Evolutionary conservation across 106 monocot species (phyloP).

Genomic region (Dendrobium officinale): DNA sequence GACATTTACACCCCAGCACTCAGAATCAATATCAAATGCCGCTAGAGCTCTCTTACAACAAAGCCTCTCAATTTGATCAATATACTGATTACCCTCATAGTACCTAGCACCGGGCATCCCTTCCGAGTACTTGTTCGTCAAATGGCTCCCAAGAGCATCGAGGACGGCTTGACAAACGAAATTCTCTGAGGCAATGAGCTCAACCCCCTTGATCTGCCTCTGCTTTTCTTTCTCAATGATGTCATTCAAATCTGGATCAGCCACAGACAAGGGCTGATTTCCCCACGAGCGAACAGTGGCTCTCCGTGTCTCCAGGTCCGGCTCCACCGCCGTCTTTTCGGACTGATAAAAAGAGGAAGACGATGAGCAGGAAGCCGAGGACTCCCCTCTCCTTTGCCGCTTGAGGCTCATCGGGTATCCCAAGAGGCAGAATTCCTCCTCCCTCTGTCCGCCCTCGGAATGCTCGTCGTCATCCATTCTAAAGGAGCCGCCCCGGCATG

Average conservation of each 20-base stretch:
- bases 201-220: conserved; percentile 54
- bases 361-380: conserved; percentile 30
- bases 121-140: conserved; percentile 75
- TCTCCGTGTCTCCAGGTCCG: conserved; percentile 44
- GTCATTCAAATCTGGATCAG: conserved; percentile 45
- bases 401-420: conserved; percentile 47
- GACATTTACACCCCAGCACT: conserved; percentile 68
- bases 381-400: conserved; percentile 23
- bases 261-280: conserved; percentile 44
- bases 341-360: conserved; percentile 12
- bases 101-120: conserved; percentile 56
- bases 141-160: conserved; percentile 58
- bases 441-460: conserved; percentile 15
- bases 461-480: conserved; percentile 4
- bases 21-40: conserved; percentile 46
- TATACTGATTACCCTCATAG: conserved; percentile 59
- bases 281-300: conserved; percentile 51
- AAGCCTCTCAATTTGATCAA: conserved; percentile 59
- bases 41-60: conserved; percentile 45
- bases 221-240: conserved; percentile 66
- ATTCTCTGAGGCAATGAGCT: conserved; percentile 66
- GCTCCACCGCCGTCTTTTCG: conserved; percentile 20
- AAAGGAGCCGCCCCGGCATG: conserved; percentile 1
- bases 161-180: conserved; percentile 63
- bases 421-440: conserved; percentile 45